A percentile compares a stretch with the other conserved stretches of the same genome.
phyloP scores from a whole-genome alignment of 1,284 basidiomycete species.

The Tilletiopsis washingtonensis region DNA sequence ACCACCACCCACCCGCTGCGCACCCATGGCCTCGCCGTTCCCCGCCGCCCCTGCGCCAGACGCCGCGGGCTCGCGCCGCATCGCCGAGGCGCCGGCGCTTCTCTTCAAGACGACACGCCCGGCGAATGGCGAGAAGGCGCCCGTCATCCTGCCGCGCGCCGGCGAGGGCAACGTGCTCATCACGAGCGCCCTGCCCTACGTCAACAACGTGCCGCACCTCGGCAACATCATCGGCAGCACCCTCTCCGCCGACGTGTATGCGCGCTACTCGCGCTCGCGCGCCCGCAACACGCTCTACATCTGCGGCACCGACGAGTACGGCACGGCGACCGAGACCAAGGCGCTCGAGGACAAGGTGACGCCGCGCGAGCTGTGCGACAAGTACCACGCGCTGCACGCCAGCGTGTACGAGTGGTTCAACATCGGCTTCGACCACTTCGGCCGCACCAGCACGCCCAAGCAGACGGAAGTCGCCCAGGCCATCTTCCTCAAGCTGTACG shows the following conservation, averaged over 20 bases:
- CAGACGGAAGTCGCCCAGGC: conserved; percentile 66
- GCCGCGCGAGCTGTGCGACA: conserved; percentile 81
- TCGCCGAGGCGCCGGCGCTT: conserved; percentile 18
- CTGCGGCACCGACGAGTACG: conserved; percentile 98
- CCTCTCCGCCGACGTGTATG: conserved; percentile 92
- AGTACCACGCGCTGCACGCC: conserved; percentile 81
- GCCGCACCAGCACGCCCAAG: conserved; percentile 79
- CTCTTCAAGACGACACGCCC: conserved; percentile 38
- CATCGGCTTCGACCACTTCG: conserved; percentile 88
- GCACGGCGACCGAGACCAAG: conserved; percentile 95
- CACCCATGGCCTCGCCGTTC: conserved; percentile 42
- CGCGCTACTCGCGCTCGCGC: conserved; percentile 61
- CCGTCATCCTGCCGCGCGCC: conserved; percentile 34
- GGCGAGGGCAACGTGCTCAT: conserved; percentile 58
- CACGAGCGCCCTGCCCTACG: conserved; percentile 90
- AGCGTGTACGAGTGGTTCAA: conserved; percentile 95
- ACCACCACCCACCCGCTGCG: too few species aligned
- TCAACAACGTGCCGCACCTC: conserved; percentile 98
- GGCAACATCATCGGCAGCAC: conserved; percentile 98
- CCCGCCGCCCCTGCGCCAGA: conserved; percentile 30
- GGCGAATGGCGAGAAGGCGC: conserved; percentile 17
- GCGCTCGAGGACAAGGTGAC: conserved; percentile 87
- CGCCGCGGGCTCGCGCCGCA: conserved; percentile 14
- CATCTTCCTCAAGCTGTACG: conserved; percentile 42
- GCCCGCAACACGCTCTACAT: conserved; percentile 61